Percentiles rank a stretch among this genome's conserved stretches.
phyloP scores from a whole-genome alignment of 257 asterid genomes.

The Capsicum chinense region DNA sequence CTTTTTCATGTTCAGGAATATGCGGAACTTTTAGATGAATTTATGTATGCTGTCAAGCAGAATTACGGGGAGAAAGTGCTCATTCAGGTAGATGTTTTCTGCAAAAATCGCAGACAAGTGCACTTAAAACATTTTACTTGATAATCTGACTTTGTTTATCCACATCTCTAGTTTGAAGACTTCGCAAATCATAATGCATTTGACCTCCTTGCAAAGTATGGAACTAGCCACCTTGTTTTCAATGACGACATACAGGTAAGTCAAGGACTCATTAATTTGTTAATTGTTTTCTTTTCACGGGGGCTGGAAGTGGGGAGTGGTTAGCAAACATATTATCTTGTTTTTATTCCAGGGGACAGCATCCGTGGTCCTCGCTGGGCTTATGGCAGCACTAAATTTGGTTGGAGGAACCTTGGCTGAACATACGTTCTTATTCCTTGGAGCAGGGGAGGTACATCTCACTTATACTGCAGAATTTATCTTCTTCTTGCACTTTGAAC shows the following conservation, averaged over 20 bases:
- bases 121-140: not conserved
- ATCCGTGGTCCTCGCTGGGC: constrained; percentile 81
- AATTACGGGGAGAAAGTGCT: constrained; percentile 86
- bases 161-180: constrained; percentile 71
- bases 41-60: constrained; percentile 83
- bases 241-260: constrained; percentile 81
- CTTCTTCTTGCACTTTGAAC: constrained; percentile 21
- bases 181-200: constrained; percentile 89
- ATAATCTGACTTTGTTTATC: constrained; percentile 7
- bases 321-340: not conserved
- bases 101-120: constrained; percentile 8
- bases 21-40: constrained; percentile 76
- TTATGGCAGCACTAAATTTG: constrained; percentile 62
- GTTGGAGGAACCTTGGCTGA: constrained; percentile 76
- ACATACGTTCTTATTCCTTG: constrained; percentile 75
- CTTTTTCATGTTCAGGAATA: constrained; percentile 58
- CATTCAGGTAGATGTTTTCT: constrained; percentile 56
- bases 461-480: not conserved
- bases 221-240: constrained; percentile 78
- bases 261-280: not conserved
- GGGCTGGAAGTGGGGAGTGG: not conserved
- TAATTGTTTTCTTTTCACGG: not conserved
- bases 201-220: constrained; percentile 74
- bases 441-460: constrained; percentile 80
- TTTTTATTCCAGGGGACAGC: constrained; percentile 73